Evolutionary conservation across 805 yeast genomes (phyloP).

Genomic region (Saturnispora hagleri): DNA sequence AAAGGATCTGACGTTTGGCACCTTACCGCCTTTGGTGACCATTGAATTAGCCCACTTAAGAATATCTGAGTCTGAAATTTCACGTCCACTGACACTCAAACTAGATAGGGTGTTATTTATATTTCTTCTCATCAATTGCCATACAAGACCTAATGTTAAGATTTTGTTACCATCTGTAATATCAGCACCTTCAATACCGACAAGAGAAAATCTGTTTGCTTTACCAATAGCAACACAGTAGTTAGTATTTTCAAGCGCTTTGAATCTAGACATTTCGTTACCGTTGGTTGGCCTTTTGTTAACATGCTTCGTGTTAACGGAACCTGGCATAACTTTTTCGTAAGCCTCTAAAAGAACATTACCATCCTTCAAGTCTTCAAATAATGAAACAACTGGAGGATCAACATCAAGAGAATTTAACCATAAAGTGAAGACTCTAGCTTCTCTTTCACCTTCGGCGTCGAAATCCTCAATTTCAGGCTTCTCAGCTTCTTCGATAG

Average conservation of each 20-base stretch:
- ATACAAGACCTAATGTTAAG: conserved; percentile 83
- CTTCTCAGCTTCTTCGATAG: conserved; percentile 82
- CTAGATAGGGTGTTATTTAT: conserved; percentile 75
- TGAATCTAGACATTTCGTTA: conserved; percentile 74
- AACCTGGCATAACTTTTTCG: conserved; percentile 92
- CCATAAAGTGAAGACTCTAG: conserved; percentile 97
- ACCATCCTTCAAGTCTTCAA: conserved; percentile 94
- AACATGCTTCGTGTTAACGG: conserved; percentile 67
- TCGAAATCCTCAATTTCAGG: conserved; percentile 96
- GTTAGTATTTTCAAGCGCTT: conserved; percentile 95
- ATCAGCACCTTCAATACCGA: conserved; percentile 97
- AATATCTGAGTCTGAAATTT: conserved; percentile 75
- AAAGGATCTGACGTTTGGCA: conserved; percentile 68
- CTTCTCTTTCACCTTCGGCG: conserved; percentile 99
- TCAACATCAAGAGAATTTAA: conserved; percentile 92
- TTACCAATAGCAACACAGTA: conserved; percentile 97
- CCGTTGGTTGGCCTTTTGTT: conserved; percentile 79
- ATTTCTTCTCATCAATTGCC: conserved; percentile 98
- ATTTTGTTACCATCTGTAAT: conserved; percentile 88
- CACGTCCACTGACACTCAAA: conserved; percentile 63
- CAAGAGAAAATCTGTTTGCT: conserved; percentile 83
- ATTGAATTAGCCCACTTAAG: conserved; percentile 89
- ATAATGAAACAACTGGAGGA: conserved; percentile 83
- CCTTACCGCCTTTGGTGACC: conserved; percentile 78
- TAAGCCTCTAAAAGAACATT: conserved; percentile 81